Evolutionary conservation across 2,329 filamentous ascomycete species (phyloP).

Genomic region (Fusarium sp.): DNA sequence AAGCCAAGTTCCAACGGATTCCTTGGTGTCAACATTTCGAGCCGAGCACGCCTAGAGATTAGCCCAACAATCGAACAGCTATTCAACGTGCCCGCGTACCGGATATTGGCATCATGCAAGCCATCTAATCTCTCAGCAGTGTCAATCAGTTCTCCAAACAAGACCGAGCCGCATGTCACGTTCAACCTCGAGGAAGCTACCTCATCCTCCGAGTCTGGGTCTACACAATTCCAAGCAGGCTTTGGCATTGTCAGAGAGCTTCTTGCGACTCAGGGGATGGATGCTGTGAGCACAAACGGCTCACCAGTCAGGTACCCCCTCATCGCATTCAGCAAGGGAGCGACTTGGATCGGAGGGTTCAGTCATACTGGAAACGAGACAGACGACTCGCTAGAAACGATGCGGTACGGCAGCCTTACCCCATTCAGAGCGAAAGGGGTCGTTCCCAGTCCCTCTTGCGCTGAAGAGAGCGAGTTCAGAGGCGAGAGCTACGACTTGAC

Average conservation of each 20-base stretch:
- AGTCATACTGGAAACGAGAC: background rate
- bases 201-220: background rate
- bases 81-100: conserved; percentile 12
- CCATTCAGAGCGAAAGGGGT: background rate
- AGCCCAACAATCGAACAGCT: background rate
- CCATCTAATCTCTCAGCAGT: background rate
- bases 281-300: background rate
- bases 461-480: background rate
- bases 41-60: background rate
- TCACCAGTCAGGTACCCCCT: conserved; percentile 1
- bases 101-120: background rate
- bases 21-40: conserved; percentile 12
- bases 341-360: conserved; percentile 17
- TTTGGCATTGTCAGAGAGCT: conserved; percentile 3
- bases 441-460: background rate
- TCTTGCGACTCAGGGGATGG: background rate
- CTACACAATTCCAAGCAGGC: background rate
- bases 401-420: background rate
- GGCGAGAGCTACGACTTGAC: background rate
- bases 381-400: background rate
- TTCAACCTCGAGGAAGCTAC: background rate
- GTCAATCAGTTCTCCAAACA: background rate
- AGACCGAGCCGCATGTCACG: background rate
- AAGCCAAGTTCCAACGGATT: background rate
- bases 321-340: conserved; percentile 2